Conservation (phyloP, 1,284 basidiomycete species). For the Pholiota adiposa region DNA sequence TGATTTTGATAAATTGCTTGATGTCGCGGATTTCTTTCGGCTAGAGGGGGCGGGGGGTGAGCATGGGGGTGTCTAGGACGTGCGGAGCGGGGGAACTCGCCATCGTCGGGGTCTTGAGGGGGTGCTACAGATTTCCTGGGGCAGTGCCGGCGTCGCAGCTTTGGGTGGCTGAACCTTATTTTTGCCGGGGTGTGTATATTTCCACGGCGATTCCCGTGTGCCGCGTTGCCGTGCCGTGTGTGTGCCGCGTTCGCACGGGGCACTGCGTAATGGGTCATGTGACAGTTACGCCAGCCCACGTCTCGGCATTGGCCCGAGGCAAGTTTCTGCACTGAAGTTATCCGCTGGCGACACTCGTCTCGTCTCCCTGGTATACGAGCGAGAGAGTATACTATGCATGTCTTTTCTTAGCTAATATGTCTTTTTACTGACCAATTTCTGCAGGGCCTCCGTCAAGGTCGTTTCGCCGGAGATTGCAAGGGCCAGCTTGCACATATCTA, state of each 20-base stretch:
- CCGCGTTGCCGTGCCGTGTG: background rate
- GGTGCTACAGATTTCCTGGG: slow-evolving; percentile 4
- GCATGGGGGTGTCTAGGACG: background rate
- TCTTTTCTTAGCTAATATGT: background rate
- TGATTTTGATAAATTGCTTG: slow-evolving; percentile 98
- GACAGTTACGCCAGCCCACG: slow-evolving; percentile 7
- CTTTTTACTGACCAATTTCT: background rate
- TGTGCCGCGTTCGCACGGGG: background rate
- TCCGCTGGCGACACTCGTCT: slow-evolving; percentile 13
- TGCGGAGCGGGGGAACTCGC: slow-evolving; percentile 5
- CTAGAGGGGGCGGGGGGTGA: slow-evolving; percentile 45
- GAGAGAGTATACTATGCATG: slow-evolving; percentile 9
- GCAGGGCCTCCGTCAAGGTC: slow-evolving; percentile 58
- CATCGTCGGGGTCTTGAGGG: slow-evolving; percentile 13
- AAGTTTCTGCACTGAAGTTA: background rate
- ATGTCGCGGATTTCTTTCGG: slow-evolving; percentile 99
- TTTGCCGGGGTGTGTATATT: slow-evolving; percentile 15
- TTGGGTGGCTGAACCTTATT: slow-evolving; percentile 24
- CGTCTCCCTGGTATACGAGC: slow-evolving; percentile 6
- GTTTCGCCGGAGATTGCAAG: slow-evolving; percentile 86
- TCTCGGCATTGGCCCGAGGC: background rate
- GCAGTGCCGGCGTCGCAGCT: background rate
- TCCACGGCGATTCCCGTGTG: slow-evolving; percentile 12
- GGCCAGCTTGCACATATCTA: slow-evolving; percentile 80
- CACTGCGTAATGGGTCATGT: slow-evolving; percentile 3